Base-by-base conservation (phyloP, 495 filamentous ascomycete genomes). In the Corynascus novoguineensis region DNA sequence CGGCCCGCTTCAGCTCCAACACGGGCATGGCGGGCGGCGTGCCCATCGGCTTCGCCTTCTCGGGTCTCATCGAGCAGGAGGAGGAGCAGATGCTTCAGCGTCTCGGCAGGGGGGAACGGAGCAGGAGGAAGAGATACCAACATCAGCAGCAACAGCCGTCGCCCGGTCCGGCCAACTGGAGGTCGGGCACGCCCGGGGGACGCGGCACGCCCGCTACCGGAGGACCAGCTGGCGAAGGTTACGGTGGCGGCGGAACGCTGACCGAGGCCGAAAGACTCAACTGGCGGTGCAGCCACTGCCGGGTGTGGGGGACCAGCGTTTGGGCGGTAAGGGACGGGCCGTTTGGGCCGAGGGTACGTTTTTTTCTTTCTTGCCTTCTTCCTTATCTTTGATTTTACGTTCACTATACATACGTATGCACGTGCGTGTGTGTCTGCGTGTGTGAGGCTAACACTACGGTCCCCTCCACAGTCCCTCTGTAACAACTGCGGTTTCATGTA, bases 251-350 rank as follows among this genome's bases (percentile, higher is more conserved):
- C 22, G 86, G 87, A 25, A 84, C 84, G 17, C 73, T 95, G 52
- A 80, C 79, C 7, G 91, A 96, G 24, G 83, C 81, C 72, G 93
- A 99, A 75, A 79, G 92, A 57, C 74, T 80, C 57, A 85, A 78
- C 50, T 99, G 93, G 93, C 81, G 90, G 41, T 99, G 93, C 75
- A 72, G 74, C n/a, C 92, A 96, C 70, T 99, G 93, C 69, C 78
- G 75, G 60, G 84, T 97, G 7, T 89, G 89, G 82, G 93, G 95
- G 29, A 85, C 85, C 31, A 85, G 89, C 6, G 88, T 96, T 25
- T 99, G 93, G 95, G 90, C 86, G 53, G 92, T 97, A 10, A 74
- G 92, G 66, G 93, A 99, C 66, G 93, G 93, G 22, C 93, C 93
- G 17, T 75, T 80, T 60, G 93, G 92, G 42, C 81, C 85, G 52